Evolutionary conservation across 495 filamentous ascomycete genomes (phyloP).

Genomic region (Penicillium crystallinum): DNA sequence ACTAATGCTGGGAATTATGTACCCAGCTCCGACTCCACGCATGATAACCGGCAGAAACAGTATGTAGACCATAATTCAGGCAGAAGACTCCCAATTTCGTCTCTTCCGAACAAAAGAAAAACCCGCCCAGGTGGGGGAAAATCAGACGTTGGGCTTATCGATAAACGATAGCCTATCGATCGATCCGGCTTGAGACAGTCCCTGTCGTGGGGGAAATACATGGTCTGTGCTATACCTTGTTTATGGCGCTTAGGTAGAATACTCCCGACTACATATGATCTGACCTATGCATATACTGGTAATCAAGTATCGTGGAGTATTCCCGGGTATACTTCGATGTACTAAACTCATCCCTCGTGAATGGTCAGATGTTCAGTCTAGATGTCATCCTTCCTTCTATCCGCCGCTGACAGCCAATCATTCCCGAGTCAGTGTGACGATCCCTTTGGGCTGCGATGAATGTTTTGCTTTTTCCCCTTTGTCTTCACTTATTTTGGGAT

Average conservation of each 20-base stretch:
- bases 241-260: slow-evolving; percentile 1
- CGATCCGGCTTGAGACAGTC: slow-evolving; percentile 7
- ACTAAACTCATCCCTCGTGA: slow-evolving; percentile 1
- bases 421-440: slow-evolving; percentile 19
- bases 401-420: slow-evolving; percentile 16
- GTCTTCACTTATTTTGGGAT: not conserved
- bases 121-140: not conserved
- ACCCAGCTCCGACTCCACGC: not conserved
- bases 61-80: not conserved
- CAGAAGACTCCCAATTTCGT: not conserved
- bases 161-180: slow-evolving; percentile 30
- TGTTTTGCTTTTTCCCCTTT: not conserved
- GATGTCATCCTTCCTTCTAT: slow-evolving; percentile 17
- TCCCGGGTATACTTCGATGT: not conserved
- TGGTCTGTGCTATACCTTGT: slow-evolving; percentile 7
- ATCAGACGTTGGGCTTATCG: slow-evolving; percentile 14
- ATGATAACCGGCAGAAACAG: not conserved
- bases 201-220: slow-evolving; percentile 12
- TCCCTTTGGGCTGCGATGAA: not conserved
- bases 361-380: slow-evolving; percentile 25
- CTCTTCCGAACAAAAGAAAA: not conserved
- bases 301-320: not conserved
- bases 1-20: not conserved
- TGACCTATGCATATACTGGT: not conserved
- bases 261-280: not conserved